Percentiles rank a stretch among this genome's conserved stretches.
These are phyloP conservation scores for Cryphonectria naterciae DNA, from an alignment of 2,329 filamentous ascomycete species.

Conservation along the genomic window DNA sequence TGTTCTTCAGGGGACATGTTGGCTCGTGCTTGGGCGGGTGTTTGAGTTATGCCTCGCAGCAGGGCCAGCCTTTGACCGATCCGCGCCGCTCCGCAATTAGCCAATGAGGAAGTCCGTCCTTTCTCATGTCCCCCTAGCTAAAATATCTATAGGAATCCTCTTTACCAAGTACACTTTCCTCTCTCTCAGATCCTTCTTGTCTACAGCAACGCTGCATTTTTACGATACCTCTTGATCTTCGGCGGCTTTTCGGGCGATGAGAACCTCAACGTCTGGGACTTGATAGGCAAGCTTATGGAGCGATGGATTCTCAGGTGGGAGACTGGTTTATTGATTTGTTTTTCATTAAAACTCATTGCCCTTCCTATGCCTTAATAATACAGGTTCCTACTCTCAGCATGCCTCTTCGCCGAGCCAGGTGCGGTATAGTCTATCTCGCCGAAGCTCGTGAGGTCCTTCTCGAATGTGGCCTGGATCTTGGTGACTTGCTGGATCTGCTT, in stretches of 20 bases:
- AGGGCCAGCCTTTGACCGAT: not conserved
- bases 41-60: not conserved
- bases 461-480: constrained; percentile 39
- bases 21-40: not conserved
- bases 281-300: not conserved
- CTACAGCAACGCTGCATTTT: not conserved
- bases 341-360: not conserved
- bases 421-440: constrained; percentile 31
- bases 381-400: constrained; percentile 24
- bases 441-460: constrained; percentile 35
- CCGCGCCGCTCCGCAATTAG: not conserved
- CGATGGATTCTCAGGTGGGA: not conserved
- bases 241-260: not conserved
- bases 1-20: not conserved
- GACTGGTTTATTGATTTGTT: not conserved
- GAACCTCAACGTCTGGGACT: not conserved
- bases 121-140: not conserved
- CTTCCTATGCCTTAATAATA: constrained; percentile 14
- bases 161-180: not conserved
- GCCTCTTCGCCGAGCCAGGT: constrained; percentile 26
- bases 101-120: not conserved
- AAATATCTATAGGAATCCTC: not conserved
- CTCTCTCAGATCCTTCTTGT: not conserved
- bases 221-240: not conserved
- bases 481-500: constrained; percentile 37